Evolutionary conservation across 2,329 filamentous ascomycete genomes (phyloP).

Genomic region (Aspergillus quadricinctus): DNA sequence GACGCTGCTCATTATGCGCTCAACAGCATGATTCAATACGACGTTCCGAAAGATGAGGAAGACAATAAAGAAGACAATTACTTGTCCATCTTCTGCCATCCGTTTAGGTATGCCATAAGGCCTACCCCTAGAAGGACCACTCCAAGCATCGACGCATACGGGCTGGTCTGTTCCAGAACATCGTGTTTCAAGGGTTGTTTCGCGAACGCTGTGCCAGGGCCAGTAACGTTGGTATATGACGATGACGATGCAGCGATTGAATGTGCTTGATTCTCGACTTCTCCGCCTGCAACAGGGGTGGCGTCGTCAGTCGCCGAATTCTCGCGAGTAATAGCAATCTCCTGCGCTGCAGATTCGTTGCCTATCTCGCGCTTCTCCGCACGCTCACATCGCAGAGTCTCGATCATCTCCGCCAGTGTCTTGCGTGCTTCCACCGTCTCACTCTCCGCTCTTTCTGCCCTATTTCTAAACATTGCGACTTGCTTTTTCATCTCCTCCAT

Average conservation of each 20-base stretch:
- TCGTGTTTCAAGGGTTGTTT: constrained; percentile 29
- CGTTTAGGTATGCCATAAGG: constrained; percentile 81
- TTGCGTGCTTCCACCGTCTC: constrained; percentile 69
- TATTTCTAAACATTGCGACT: constrained; percentile 70
- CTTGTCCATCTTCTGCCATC: constrained; percentile 63
- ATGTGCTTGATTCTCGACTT: constrained; percentile 23
- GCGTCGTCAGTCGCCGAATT: constrained; percentile 1
- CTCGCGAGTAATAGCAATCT: background rate
- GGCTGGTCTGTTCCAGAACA: constrained; percentile 54
- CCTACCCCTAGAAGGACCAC: constrained; percentile 78
- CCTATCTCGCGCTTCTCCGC: constrained; percentile 52
- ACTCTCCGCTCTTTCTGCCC: constrained; percentile 74
- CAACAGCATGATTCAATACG: constrained; percentile 25
- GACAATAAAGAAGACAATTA: constrained; percentile 23
- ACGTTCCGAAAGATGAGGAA: constrained; percentile 7
- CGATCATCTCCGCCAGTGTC: constrained; percentile 81
- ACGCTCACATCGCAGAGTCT: constrained; percentile 66
- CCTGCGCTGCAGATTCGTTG: constrained; percentile 15
- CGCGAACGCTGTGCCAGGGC: constrained; percentile 42
- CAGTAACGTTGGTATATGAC: constrained; percentile 39
- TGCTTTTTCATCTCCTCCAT: constrained; percentile 78
- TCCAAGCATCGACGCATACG: constrained; percentile 77
- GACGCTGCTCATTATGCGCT: background rate
- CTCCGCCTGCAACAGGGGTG: constrained; percentile 8
- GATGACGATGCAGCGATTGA: constrained; percentile 51